These are phyloP conservation scores for Plasmodium vinckei DNA, from an alignment of 169 alveolate genomes.

Conservation along the genomic window DNA sequence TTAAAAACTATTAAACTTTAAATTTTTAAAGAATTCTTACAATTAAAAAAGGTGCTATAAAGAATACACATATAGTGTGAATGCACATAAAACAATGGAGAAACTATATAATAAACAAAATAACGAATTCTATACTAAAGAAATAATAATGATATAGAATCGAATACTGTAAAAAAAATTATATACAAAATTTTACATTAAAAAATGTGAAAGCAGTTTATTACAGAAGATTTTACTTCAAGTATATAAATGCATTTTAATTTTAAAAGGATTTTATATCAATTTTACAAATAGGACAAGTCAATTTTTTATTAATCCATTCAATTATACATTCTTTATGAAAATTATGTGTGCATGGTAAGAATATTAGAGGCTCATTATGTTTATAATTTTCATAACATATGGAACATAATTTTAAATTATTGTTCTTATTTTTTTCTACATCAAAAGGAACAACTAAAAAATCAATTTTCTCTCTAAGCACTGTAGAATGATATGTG, in stretches of 20 bases:
- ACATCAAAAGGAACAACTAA: constrained; percentile 43
- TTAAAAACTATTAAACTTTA: no score
- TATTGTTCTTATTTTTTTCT: constrained; percentile 30
- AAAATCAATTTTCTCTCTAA: constrained; percentile 33
- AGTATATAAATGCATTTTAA: not conserved
- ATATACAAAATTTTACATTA: no score
- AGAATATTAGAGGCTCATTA: constrained; percentile 49
- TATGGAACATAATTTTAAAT: constrained; percentile 55
- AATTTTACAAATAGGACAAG: constrained; percentile 61
- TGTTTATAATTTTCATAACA: constrained; percentile 69
- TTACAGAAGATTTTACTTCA: no score
- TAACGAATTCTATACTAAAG: no score
- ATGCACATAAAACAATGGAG: no score
- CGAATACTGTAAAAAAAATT: no score
- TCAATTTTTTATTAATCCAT: constrained; percentile 41
- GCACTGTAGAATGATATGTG: constrained; percentile 7
- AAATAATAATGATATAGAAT: no score
- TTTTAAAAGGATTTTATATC: constrained; percentile 29
- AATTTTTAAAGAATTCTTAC: no score
- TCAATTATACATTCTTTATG: constrained; percentile 60
- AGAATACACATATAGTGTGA: no score
- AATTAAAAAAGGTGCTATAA: no score
- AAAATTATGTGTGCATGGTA: constrained; percentile 63
- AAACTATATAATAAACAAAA: no score
- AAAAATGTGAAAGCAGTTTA: no score